Base-by-base conservation (phyloP, 1,284 basidiomycete species). In the Tylopilus sp. region DNA sequence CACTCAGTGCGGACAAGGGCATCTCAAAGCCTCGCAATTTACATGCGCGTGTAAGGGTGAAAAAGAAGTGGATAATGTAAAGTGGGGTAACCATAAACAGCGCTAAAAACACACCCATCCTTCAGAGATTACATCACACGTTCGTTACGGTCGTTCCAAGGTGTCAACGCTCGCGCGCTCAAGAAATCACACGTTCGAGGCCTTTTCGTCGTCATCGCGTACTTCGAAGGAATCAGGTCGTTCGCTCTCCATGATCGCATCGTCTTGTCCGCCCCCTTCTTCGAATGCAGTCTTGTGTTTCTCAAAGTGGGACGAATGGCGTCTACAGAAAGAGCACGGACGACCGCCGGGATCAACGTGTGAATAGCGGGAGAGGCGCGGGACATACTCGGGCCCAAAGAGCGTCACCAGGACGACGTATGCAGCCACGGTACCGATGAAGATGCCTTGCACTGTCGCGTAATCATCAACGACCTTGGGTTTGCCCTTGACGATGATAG, bases 261-360 rank as follows among this genome's bases (percentile, higher is more conserved):
- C 76, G 46, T 81, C 81, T 6, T 58, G 58, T 44, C 78, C 86
- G 12, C 74, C 88, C 41, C 89, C 89, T 57, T 82, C 77, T 66
- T 92, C 82, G 65, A 86, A 87, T 1, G 90, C 92, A 0, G 86
- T 71, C 67, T 86, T 89, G 60, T 82, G 79, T 56, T 86, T 78
- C 73, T 95, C 91, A 60, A 96, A 95, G 67, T 88, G 87, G 4
- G 82, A 78, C 7, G 85, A 81, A 64, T 90, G 89, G 56, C 87
- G 82, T 59, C 85, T 86, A 9, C n/a, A 8, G 12, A 1, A 11
- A 34, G 7, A 4, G 15, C 15, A 2, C 16, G 5, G 6, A 6
- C 7, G 16, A 18, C 7, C 33, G 18, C 33, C 16, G 33, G 16
- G 13, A 11, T 51, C 18, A 46, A 16, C n/a, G 28, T 5, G 15